Conservation (phyloP, 1,139 yeast genomes). For the Pneumocystis sp. region DNA sequence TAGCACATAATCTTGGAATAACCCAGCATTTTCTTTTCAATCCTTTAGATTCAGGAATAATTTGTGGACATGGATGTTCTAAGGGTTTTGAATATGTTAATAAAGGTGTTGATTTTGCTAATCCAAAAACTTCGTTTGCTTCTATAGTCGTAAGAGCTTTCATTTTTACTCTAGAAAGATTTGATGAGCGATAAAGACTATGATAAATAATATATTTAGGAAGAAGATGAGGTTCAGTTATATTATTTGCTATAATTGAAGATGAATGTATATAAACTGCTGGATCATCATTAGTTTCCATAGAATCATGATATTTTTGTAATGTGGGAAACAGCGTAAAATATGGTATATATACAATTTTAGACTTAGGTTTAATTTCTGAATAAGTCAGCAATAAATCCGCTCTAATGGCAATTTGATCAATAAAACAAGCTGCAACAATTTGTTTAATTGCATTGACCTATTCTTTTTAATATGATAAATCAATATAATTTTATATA, state of each 20-base stretch:
- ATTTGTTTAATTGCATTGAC: constrained; percentile 74
- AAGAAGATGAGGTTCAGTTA: constrained; percentile 3
- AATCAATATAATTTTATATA: constrained; percentile 28
- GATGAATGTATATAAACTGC: constrained; percentile 10
- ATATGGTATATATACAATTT: constrained; percentile 6
- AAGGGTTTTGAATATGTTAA: constrained; percentile 9
- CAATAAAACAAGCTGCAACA: constrained; percentile 82
- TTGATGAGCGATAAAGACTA: not conserved
- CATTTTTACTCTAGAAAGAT: not conserved
- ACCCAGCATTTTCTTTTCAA: constrained; percentile 5
- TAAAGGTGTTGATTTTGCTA: constrained; percentile 9
- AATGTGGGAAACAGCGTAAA: constrained; percentile 7
- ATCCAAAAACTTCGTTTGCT: constrained; percentile 2
- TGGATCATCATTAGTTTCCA: not conserved
- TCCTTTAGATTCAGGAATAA: constrained; percentile 1
- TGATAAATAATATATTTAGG: constrained; percentile 9
- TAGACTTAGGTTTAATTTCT: constrained; percentile 3
- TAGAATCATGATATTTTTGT: not conserved
- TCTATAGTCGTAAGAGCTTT: constrained; percentile 7
- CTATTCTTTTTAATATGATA: constrained; percentile 29
- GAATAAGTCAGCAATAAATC: constrained; percentile 40
- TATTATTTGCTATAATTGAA: constrained; percentile 4
- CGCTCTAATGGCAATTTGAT: constrained; percentile 75
- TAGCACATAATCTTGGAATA: constrained; percentile 6
- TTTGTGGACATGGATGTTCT: constrained; percentile 2